Evolutionary conservation across 352 stramenopile species (phyloP), one percentile per base, ranked within the genome.

Genomic region (Peronospora belbahrii): DNA sequence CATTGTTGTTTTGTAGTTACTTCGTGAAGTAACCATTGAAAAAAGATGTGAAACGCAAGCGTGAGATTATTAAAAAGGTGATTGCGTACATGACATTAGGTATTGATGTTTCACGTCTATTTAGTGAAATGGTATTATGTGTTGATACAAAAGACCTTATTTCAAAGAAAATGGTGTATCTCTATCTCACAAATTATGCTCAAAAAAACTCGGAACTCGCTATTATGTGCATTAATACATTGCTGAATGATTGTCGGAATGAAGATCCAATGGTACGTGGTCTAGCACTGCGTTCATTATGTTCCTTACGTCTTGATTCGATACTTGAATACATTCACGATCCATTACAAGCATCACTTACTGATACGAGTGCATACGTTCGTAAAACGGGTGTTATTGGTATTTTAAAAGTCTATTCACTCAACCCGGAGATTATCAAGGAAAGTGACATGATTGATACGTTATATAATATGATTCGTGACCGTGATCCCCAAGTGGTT

Each of bases 131-230:
- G 94, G 97, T 99, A 63, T 78, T 99, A 54, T 94, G 77, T 58
- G 85, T 92, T 34, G 94, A 98, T 62, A 99, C 95, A 10, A 90
- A 96, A 39, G 96, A 99, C 78, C 82, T 99, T 9, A 97, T 99
- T 40, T 94, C 98, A 22, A 99, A 99, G 77, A 99, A 99, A 66
- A 99, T 99, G 96, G 94, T 98, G 14, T 99, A 99, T 59, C 77
- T 98, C n/a, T 99, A 98, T 65, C 73, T 99, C 18, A 97, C 93
- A 60, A 98, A 97, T 63, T 99, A 99, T 73, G 97, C 97, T 4
- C 82, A 96, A 49, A 95, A 95, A 52, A 98, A 99, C 71, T 96
- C 95, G 25, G 96, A 99, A 46, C 74, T 99, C 47, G 96, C 96
- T 27, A 97, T 99, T 65, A 98, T 99, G 88, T 98, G 93, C 66